Evolutionary conservation across 73 alveolate species (phyloP).

Genomic region (Paramecium bursaria): DNA sequence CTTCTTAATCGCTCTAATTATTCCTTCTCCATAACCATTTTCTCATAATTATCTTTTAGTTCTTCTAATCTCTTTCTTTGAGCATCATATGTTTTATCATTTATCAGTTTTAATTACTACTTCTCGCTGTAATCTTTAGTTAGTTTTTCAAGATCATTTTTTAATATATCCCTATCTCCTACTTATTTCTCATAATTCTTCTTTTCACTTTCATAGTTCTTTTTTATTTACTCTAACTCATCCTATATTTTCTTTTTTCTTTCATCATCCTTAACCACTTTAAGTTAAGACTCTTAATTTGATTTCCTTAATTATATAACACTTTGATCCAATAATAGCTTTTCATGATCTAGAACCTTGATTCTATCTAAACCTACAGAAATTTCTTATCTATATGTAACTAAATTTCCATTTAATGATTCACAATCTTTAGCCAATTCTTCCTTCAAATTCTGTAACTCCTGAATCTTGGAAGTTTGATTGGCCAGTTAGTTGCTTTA

Average conservation of each 20-base stretch:
- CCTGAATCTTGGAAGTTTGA: slow-evolving; percentile 51
- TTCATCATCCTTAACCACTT: slow-evolving; percentile 69
- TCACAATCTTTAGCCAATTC: slow-evolving; percentile 50
- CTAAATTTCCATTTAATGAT: background rate
- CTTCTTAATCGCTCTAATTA: slow-evolving; percentile 61
- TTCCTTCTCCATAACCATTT: background rate
- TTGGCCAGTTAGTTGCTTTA: slow-evolving; percentile 51
- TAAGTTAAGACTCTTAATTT: slow-evolving; percentile 75
- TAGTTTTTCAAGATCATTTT: slow-evolving; percentile 51
- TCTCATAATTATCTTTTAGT: slow-evolving; percentile 54
- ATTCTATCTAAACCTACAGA: slow-evolving; percentile 21
- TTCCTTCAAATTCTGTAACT: slow-evolving; percentile 42
- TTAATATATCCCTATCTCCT: slow-evolving; percentile 70
- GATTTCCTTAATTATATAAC: slow-evolving; percentile 64
- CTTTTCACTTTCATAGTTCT: slow-evolving; percentile 78
- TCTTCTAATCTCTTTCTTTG: slow-evolving; percentile 45
- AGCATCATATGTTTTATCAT: slow-evolving; percentile 65
- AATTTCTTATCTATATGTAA: slow-evolving; percentile 49
- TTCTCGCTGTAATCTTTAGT: slow-evolving; percentile 71
- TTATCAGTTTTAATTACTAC: slow-evolving; percentile 69
- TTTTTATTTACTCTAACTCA: slow-evolving; percentile 74
- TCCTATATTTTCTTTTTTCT: slow-evolving; percentile 69
- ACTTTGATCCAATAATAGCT: slow-evolving; percentile 42
- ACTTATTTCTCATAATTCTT: slow-evolving; percentile 72
- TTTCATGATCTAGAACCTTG: slow-evolving; percentile 56